Conservation (phyloP, 164 flowering plant species). For the Magnolia kwangsiensis region DNA sequence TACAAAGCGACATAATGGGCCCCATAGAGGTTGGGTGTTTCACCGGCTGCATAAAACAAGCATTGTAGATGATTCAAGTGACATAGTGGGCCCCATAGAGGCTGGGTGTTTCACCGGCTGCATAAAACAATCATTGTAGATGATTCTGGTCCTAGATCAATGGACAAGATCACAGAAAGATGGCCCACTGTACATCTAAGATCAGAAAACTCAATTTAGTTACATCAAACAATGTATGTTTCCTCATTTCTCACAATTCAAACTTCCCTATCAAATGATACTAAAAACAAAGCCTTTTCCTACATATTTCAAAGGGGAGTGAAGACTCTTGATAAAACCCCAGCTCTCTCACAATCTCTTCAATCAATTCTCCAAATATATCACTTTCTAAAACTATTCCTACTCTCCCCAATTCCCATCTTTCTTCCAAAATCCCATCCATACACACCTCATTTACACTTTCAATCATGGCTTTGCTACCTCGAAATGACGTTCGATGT, state of each 20-base stretch:
- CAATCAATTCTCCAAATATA: conserved; percentile 55
- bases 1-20: no score
- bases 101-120: no score
- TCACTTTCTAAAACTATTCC: conserved; percentile 56
- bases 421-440: conserved; percentile 57
- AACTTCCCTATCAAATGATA: background rate
- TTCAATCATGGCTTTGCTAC: conserved; percentile 49
- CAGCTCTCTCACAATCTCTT: conserved; percentile 51
- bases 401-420: conserved; percentile 53
- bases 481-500: conserved; percentile 14
- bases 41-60: no score
- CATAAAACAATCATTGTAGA: no score
- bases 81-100: no score
- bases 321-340: conserved; percentile 7
- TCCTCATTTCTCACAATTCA: background rate
- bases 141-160: no score
- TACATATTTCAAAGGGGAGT: conserved; percentile 46
- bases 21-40: no score
- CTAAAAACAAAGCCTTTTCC: conserved; percentile 35
- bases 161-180: no score
- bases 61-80: no score
- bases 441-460: conserved; percentile 56
- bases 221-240: no score
- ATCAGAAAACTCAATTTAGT: no score
- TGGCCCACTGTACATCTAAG: no score